These are phyloP conservation scores for Yamadazyma ubonensis DNA, from an alignment of 805 yeast species.

Conservation along the genomic window DNA sequence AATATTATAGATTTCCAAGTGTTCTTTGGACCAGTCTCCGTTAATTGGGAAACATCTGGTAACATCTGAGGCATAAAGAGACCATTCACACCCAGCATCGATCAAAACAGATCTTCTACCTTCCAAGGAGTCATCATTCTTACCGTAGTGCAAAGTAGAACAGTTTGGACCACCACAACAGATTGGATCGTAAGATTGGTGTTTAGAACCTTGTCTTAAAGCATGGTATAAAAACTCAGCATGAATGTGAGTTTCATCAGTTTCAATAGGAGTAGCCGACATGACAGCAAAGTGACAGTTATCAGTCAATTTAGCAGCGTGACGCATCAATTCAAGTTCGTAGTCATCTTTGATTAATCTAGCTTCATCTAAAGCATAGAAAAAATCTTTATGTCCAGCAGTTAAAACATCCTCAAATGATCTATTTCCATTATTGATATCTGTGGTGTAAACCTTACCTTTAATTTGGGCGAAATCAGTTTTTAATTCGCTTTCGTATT, in stretches of 20 bases:
- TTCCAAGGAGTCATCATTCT: slow-evolving; percentile 60
- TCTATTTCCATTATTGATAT: slow-evolving; percentile 47
- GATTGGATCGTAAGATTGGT: slow-evolving; percentile 89
- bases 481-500: slow-evolving; percentile 54
- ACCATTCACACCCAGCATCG: slow-evolving; percentile 99
- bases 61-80: slow-evolving; percentile 87
- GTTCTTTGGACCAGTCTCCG: slow-evolving; percentile 89
- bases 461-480: slow-evolving; percentile 28
- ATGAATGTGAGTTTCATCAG: slow-evolving; percentile 86
- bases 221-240: slow-evolving; percentile 96
- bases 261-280: slow-evolving; percentile 87
- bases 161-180: slow-evolving; percentile 93
- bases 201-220: slow-evolving; percentile 87
- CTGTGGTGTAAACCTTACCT: slow-evolving; percentile 50
- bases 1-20: slow-evolving; percentile 72
- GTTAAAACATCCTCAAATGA: slow-evolving; percentile 36
- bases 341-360: slow-evolving; percentile 80
- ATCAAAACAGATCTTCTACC: slow-evolving; percentile 68
- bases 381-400: slow-evolving; percentile 47
- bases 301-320: slow-evolving; percentile 84
- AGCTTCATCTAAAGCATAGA: slow-evolving; percentile 81
- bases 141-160: slow-evolving; percentile 86
- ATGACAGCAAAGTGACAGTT: slow-evolving; percentile 87
- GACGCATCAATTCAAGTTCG: slow-evolving; percentile 72
- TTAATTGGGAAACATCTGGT: slow-evolving; percentile 92